Evolutionary conservation across 495 filamentous ascomycete genomes (phyloP).

Genomic region (Aspergillus sparsus): DNA sequence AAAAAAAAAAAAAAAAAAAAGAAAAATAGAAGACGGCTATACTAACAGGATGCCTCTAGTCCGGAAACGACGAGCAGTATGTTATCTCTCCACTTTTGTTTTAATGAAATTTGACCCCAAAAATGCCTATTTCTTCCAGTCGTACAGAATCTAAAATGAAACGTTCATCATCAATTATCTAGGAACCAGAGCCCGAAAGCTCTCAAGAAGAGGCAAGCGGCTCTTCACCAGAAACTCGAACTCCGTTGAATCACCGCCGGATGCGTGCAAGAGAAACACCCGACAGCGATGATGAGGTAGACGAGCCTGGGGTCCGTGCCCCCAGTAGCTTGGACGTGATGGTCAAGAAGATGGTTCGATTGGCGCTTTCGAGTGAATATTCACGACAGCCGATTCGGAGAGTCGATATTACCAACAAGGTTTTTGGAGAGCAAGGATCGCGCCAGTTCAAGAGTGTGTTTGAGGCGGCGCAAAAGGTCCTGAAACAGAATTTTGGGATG

Average conservation of each 20-base stretch:
- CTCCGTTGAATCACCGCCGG: slow-evolving; percentile 8
- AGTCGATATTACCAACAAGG: slow-evolving; percentile 74
- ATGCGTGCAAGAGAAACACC: slow-evolving; percentile 17
- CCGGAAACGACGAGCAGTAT: slow-evolving; percentile 45
- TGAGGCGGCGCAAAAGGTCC: slow-evolving; percentile 62
- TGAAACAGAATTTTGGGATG: slow-evolving; percentile 77
- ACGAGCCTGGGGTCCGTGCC: slow-evolving; percentile 31
- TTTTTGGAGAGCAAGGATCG: slow-evolving; percentile 42
- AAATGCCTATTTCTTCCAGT: not conserved
- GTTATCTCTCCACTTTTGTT: slow-evolving; percentile 7
- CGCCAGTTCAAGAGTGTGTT: slow-evolving; percentile 70
- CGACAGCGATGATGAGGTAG: slow-evolving; percentile 9
- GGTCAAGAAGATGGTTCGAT: slow-evolving; percentile 87
- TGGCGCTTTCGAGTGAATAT: slow-evolving; percentile 86
- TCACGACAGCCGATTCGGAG: slow-evolving; percentile 75
- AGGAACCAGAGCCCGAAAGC: slow-evolving; percentile 11
- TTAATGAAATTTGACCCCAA: no score
- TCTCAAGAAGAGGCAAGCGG: slow-evolving; percentile 9
- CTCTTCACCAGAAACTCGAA: slow-evolving; percentile 11
- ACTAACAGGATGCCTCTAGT: slow-evolving; percentile 32
- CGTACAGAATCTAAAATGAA: slow-evolving; percentile 9
- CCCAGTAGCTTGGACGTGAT: slow-evolving; percentile 60
- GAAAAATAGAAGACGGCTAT: no score
- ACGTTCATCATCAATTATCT: no score
- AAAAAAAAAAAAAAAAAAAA: no score